These are phyloP conservation scores for Colletotrichum paranaense DNA, from an alignment of 2,329 filamentous ascomycete species.

Conservation along the genomic window DNA sequence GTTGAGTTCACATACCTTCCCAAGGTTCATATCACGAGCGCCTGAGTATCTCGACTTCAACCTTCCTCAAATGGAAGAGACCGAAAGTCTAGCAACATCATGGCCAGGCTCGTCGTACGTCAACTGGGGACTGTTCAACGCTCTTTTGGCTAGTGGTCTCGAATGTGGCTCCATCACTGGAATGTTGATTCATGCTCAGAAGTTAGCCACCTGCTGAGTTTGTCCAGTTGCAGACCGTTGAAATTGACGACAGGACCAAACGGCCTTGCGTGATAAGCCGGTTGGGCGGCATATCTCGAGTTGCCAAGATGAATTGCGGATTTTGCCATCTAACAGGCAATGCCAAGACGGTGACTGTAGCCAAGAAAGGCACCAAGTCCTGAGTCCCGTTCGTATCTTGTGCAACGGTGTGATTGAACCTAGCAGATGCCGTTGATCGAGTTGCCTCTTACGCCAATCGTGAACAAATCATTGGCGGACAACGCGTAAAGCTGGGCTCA, in stretches of 20 bases:
- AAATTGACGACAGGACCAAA: constrained; percentile 19
- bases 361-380: constrained; percentile 20
- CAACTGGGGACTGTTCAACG: constrained; percentile 16
- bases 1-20: neutral
- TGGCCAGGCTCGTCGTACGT: neutral
- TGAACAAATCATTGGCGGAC: constrained; percentile 16
- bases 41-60: neutral
- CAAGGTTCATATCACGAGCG: neutral
- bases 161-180: neutral
- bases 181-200: neutral
- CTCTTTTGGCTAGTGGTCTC: neutral
- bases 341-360: constrained; percentile 24
- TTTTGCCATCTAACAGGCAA: constrained; percentile 26
- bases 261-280: constrained; percentile 19
- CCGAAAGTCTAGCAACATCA: neutral
- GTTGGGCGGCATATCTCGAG: constrained; percentile 1
- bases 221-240: constrained; percentile 1
- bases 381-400: neutral
- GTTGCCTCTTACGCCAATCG: constrained; percentile 23
- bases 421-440: constrained; percentile 12
- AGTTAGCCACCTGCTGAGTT: constrained; percentile 13
- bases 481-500: neutral
- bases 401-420: constrained; percentile 2
- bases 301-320: constrained; percentile 30
- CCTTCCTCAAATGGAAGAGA: constrained; percentile 28